phyloP scores from a whole-genome alignment of 345 rosid species.

The Leavenworthia alabamica region DNA sequence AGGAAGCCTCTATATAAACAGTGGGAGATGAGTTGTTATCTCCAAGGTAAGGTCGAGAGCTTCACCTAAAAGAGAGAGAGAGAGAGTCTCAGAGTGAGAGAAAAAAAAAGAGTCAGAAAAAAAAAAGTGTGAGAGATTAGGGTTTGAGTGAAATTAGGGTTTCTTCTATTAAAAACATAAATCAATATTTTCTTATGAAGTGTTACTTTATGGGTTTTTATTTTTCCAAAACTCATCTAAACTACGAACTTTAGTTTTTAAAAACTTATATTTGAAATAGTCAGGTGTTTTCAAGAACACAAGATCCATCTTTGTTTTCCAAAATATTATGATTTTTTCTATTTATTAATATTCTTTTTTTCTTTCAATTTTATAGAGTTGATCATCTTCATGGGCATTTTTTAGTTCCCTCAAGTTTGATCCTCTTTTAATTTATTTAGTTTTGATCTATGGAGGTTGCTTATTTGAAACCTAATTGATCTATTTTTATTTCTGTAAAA shows the following conservation, averaged over 20 bases:
- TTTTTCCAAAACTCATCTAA: conserved; percentile 26
- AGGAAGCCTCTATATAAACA: conserved; percentile 39
- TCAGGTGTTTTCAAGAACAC: conserved; percentile 69
- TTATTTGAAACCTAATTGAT: conserved; percentile 61
- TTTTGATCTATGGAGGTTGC: conserved; percentile 51
- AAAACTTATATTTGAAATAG: conserved; percentile 17
- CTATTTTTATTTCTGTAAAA: conserved; percentile 8
- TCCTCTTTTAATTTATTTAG: conserved; percentile 12
- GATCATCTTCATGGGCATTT: conserved; percentile 60
- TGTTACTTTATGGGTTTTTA: conserved; percentile 50
- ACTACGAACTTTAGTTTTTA: neutral
- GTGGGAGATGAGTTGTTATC: neutral
- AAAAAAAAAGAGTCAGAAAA: neutral
- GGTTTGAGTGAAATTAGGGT: conserved; percentile 13
- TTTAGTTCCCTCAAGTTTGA: conserved; percentile 52
- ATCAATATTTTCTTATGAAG: conserved; percentile 45
- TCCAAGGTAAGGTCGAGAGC: conserved; percentile 28
- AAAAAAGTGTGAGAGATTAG: neutral
- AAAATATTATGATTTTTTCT: conserved; percentile 2
- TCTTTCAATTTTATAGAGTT: neutral
- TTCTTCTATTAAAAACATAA: conserved; percentile 37
- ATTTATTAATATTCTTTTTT: conserved; percentile 3
- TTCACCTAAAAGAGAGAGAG: conserved; percentile 4
- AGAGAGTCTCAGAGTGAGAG: neutral
- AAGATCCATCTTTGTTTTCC: conserved; percentile 38